Conservation (phyloP, 768 basidiomycete species). For the Lactarius vividus region DNA sequence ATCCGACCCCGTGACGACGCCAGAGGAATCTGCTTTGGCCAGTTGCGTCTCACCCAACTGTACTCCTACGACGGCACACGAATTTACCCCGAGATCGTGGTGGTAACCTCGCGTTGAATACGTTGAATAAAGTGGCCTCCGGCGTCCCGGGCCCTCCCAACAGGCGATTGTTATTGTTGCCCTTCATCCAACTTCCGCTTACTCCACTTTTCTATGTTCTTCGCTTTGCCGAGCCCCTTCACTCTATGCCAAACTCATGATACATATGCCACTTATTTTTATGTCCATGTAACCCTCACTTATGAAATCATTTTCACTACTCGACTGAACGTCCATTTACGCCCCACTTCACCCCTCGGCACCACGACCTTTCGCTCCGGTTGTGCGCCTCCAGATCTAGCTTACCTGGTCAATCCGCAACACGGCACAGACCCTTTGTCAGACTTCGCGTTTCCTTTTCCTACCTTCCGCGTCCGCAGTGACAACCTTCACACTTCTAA, state of each 20-base stretch:
- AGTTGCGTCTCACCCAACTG: slow-evolving; percentile 21
- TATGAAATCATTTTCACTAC: neutral
- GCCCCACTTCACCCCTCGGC: neutral
- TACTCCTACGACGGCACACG: slow-evolving; percentile 16
- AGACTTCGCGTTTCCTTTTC: too few relatives aligned
- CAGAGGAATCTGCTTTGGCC: slow-evolving; percentile 17
- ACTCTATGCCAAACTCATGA: neutral
- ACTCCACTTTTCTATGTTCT: neutral
- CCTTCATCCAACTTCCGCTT: neutral
- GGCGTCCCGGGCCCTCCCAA: neutral
- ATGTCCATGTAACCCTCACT: neutral
- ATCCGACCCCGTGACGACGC: slow-evolving; percentile 7
- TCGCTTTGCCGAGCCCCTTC: neutral
- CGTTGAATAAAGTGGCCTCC: neutral
- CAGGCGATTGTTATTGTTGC: neutral
- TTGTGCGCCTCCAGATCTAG: too few relatives aligned
- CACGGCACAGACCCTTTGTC: too few relatives aligned
- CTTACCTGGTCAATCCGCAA: too few relatives aligned
- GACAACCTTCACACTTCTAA: too few relatives aligned
- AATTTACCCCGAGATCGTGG: slow-evolving; percentile 23
- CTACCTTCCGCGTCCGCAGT: too few relatives aligned
- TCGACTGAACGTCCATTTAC: neutral
- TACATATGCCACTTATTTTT: neutral
- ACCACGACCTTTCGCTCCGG: neutral
- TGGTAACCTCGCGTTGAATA: slow-evolving; percentile 16